These are phyloP conservation scores for Trichosporon sp. DNA, from an alignment of 1,284 basidiomycete species.

Conservation along the genomic window DNA sequence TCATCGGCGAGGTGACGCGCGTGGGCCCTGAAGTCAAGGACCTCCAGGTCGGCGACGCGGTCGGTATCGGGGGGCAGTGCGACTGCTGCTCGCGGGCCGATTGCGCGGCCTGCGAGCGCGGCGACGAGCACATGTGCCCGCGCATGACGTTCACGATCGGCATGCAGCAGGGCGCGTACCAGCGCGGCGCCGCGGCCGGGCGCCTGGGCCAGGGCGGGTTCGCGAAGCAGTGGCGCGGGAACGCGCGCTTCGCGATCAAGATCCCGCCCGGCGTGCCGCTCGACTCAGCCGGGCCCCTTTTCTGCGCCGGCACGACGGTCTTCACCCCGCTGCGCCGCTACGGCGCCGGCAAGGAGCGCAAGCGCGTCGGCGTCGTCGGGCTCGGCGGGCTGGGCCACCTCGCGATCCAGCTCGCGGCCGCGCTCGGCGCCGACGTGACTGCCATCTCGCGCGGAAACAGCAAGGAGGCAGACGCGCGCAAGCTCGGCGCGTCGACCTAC, in stretches of 20 bases:
- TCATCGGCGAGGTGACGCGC: conserved; percentile 27
- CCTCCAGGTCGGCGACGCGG: conserved; percentile 49
- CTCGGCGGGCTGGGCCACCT: conserved; percentile 51
- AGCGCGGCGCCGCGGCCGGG: conserved; percentile 13
- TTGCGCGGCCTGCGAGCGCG: conserved; percentile 49
- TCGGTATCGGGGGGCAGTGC: conserved; percentile 54
- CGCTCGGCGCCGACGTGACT: conserved; percentile 58
- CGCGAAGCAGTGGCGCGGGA: conserved; percentile 46
- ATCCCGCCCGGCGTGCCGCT: conserved; percentile 59
- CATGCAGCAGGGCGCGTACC: neutral
- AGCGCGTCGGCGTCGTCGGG: conserved; percentile 53
- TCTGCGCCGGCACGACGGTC: conserved; percentile 50
- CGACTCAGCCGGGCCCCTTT: conserved; percentile 53
- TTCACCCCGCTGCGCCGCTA: conserved; percentile 52
- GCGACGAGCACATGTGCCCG: conserved; percentile 13
- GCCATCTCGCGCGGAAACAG: conserved; percentile 54
- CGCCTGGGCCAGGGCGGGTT: conserved; percentile 54
- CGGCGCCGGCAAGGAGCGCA: conserved; percentile 52
- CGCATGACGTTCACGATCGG: neutral
- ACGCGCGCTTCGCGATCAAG: conserved; percentile 58
- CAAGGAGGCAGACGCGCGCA: conserved; percentile 53
- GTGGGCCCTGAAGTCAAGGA: conserved; percentile 25
- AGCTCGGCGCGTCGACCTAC: conserved; percentile 51
- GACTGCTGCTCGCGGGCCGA: conserved; percentile 45
- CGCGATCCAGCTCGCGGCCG: conserved; percentile 50